A percentile compares a stretch with the other conserved stretches of the same genome.
phyloP scores from a whole-genome alignment of 208 protist species.

The Crithidia fasciculata region DNA sequence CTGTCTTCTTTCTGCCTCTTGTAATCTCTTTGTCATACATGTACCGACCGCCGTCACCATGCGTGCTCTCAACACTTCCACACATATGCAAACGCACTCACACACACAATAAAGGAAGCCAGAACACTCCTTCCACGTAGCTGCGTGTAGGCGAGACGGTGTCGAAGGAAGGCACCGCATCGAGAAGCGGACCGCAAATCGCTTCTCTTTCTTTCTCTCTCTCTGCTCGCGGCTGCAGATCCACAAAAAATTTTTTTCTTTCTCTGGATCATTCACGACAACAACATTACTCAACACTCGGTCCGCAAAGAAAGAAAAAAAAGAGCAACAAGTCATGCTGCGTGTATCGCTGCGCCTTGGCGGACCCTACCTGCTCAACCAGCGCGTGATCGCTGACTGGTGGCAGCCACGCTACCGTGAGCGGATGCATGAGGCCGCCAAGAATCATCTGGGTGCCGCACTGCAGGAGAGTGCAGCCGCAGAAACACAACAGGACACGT shows the following conservation, averaged over 20 bases:
- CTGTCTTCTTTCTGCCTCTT: slow-evolving; percentile 2
- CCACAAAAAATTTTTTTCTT: too few relatives aligned
- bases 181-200: too few relatives aligned
- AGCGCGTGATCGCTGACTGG: slow-evolving; percentile 76
- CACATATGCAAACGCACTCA: too few relatives aligned
- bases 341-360: slow-evolving; percentile 21
- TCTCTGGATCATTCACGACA: too few relatives aligned
- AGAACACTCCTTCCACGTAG: background rate
- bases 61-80: too few relatives aligned
- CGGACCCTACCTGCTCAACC: slow-evolving; percentile 66
- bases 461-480: slow-evolving; percentile 18
- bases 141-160: background rate
- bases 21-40: slow-evolving; percentile 18
- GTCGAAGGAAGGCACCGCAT: too few relatives aligned
- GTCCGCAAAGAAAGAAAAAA: background rate
- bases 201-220: too few relatives aligned
- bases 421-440: slow-evolving; percentile 59
- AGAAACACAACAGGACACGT: too few relatives aligned
- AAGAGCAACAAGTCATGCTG: slow-evolving; percentile 22
- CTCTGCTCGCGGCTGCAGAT: too few relatives aligned
- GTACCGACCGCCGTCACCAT: too few relatives aligned
- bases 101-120: too few relatives aligned
- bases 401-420: slow-evolving; percentile 84
- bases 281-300: background rate
- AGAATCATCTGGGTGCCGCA: slow-evolving; percentile 45